A percentile compares a stretch with the other conserved stretches of the same genome.
phyloP scores from a whole-genome alignment of 495 filamentous ascomycete species.

The Neurospora pannonica region DNA sequence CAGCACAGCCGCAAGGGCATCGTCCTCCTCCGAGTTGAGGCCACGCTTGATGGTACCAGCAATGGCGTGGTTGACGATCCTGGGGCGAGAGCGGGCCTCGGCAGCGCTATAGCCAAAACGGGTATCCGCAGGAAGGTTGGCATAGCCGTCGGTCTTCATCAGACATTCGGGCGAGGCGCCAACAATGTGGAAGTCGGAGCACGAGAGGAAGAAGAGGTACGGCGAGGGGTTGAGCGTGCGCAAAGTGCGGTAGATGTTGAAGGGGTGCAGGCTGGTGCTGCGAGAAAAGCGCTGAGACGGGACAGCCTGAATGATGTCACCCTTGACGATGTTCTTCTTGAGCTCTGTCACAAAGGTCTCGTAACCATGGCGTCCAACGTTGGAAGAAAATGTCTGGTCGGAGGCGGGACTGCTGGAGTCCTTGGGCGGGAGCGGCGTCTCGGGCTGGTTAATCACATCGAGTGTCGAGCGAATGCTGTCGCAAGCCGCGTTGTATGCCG shows the following conservation, averaged over 20 bases:
- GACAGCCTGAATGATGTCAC: slow-evolving; percentile 95
- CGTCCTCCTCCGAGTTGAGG: slow-evolving; percentile 69
- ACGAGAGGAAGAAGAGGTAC: slow-evolving; percentile 93
- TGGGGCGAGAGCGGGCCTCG: slow-evolving; percentile 40
- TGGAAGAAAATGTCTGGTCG: slow-evolving; percentile 66
- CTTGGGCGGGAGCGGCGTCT: slow-evolving; percentile 69
- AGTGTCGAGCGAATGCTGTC: slow-evolving; percentile 55
- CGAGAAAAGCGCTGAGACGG: slow-evolving; percentile 88
- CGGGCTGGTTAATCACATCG: slow-evolving; percentile 55
- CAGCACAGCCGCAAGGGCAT: slow-evolving; percentile 66
- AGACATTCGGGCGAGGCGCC: slow-evolving; percentile 90
- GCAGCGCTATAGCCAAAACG: slow-evolving; percentile 18
- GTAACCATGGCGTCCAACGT: slow-evolving; percentile 83
- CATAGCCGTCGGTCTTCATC: slow-evolving; percentile 65
- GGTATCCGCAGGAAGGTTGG: slow-evolving; percentile 14
- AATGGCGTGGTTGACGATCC: slow-evolving; percentile 94
- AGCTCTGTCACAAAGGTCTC: slow-evolving; percentile 71
- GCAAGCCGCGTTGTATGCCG: slow-evolving; percentile 57
- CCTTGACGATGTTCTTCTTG: slow-evolving; percentile 78
- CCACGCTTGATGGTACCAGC: slow-evolving; percentile 90
- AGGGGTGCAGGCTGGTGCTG: slow-evolving; percentile 83
- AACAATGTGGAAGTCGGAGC: slow-evolving; percentile 84
- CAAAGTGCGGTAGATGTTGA: slow-evolving; percentile 96
- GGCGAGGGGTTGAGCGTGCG: slow-evolving; percentile 93
- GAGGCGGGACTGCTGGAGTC: slow-evolving; percentile 60